phyloP scores from a whole-genome alignment of 2,329 filamentous ascomycete species.

The Hypoxylon sp. region DNA sequence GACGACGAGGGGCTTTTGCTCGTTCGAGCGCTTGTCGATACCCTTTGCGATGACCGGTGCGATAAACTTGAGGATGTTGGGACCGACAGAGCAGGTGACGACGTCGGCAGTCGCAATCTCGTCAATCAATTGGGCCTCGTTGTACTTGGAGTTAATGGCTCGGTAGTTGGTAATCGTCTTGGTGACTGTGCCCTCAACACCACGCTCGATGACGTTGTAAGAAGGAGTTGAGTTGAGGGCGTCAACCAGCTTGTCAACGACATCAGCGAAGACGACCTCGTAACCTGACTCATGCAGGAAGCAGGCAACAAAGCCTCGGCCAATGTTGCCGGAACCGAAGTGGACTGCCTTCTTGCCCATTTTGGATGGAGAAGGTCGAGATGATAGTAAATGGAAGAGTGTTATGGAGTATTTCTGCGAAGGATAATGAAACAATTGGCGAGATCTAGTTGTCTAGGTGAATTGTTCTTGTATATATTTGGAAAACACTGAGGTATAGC shows the following conservation, averaged over 20 bases:
- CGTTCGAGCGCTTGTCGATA: constrained; percentile 80
- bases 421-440: neutral
- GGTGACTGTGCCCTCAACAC: constrained; percentile 82
- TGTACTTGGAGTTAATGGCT: constrained; percentile 92
- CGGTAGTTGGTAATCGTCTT: constrained; percentile 95
- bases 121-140: constrained; percentile 84
- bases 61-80: constrained; percentile 96
- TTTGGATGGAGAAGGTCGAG: constrained; percentile 46
- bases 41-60: constrained; percentile 96
- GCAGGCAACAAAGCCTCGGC: constrained; percentile 87
- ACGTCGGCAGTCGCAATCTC: constrained; percentile 90
- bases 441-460: constrained; percentile 17
- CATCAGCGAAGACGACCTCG: constrained; percentile 96
- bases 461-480: constrained; percentile 11
- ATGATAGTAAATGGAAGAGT: neutral
- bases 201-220: constrained; percentile 95
- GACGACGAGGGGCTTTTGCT: constrained; percentile 80
- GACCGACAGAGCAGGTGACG: constrained; percentile 96
- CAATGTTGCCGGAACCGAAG: constrained; percentile 90
- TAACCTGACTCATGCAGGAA: constrained; percentile 96
- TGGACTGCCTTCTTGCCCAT: constrained; percentile 81
- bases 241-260: constrained; percentile 86
- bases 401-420: neutral
- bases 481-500: constrained; percentile 14
- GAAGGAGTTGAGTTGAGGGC: constrained; percentile 79